These are phyloP conservation scores for Blastobotrys raffinosifermentans DNA, from an alignment of 1,139 yeast species.

Conservation along the genomic window DNA sequence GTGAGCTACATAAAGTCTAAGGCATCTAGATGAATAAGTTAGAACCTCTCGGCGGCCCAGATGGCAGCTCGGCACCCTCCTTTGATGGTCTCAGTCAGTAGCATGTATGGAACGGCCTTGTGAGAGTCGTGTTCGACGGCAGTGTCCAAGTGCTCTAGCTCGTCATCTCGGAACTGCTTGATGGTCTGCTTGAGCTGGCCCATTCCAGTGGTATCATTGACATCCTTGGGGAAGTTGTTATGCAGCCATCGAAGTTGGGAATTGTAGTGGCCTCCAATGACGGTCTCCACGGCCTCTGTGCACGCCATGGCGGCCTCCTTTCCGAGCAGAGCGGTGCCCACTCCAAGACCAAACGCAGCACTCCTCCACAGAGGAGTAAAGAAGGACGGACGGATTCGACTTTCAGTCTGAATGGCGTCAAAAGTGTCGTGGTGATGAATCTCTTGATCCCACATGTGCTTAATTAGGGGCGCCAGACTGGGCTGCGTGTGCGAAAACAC, in stretches of 20 bases:
- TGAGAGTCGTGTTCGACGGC: conserved; percentile 91
- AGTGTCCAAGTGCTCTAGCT: conserved; percentile 89
- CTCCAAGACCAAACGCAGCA: conserved; percentile 86
- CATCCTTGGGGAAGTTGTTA: conserved; percentile 35
- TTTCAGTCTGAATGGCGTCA: conserved; percentile 64
- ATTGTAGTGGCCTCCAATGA: conserved; percentile 93
- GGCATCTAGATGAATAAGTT: conserved; percentile 15
- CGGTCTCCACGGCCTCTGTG: conserved; percentile 98
- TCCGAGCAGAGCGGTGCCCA: conserved; percentile 77
- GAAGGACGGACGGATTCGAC: conserved; percentile 84
- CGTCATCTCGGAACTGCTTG: conserved; percentile 85
- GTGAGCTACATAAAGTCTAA: too few relatives aligned
- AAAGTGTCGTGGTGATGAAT: conserved; percentile 83
- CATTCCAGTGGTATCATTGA: conserved; percentile 45
- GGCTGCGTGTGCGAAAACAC: conserved; percentile 59
- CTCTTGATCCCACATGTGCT: conserved; percentile 99
- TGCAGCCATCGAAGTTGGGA: conserved; percentile 71
- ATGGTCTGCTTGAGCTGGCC: conserved; percentile 54
- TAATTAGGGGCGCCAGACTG: conserved; percentile 61
- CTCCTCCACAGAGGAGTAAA: conserved; percentile 90
- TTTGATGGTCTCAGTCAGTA: conserved; percentile 84
- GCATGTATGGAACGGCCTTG: conserved; percentile 84
- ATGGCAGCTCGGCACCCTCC: conserved; percentile 81
- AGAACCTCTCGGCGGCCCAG: conserved; percentile 82
- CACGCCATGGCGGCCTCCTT: conserved; percentile 99